These are phyloP conservation scores for Dionaea muscipula DNA, from an alignment of 179 eudicot genomes.

Conservation along the genomic window DNA sequence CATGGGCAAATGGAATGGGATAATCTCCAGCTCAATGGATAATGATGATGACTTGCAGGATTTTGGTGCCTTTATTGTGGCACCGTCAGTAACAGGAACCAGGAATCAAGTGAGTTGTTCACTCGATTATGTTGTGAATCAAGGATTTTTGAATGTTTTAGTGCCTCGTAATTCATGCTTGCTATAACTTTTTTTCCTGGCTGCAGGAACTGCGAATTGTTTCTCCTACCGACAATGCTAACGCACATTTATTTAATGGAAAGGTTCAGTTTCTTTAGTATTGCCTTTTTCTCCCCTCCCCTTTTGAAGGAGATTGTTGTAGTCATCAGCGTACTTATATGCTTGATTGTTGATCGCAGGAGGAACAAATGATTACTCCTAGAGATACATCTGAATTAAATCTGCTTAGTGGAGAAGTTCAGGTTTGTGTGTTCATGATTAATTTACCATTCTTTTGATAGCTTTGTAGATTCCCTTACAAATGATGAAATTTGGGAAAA, in stretches of 20 bases:
- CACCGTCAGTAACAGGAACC: constrained; percentile 27
- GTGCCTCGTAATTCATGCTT: constrained; percentile 7
- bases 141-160: not conserved
- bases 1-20: constrained; percentile 16
- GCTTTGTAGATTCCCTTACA: not conserved
- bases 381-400: constrained; percentile 7
- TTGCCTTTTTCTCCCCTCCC: too few relatives aligned
- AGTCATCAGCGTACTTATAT: too few relatives aligned
- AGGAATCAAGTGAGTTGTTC: constrained; percentile 28
- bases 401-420: constrained; percentile 10
- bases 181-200: not conserved
- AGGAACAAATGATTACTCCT: constrained; percentile 8
- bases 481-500: not conserved
- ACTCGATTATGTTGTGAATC: constrained; percentile 1
- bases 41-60: constrained; percentile 37
- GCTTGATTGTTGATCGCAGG: constrained; percentile 1
- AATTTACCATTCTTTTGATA: not conserved
- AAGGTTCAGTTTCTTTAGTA: constrained; percentile 11
- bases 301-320: too few relatives aligned
- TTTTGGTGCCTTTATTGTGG: constrained; percentile 58
- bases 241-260: constrained; percentile 11
- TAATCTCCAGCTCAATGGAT: constrained; percentile 14
- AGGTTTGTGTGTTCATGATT: constrained; percentile 14
- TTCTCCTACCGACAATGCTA: constrained; percentile 8
- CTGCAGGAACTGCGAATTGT: constrained; percentile 11